phyloP scores from a whole-genome alignment of 2,329 filamentous ascomycete species.

The Stemphylium lycopersici region DNA sequence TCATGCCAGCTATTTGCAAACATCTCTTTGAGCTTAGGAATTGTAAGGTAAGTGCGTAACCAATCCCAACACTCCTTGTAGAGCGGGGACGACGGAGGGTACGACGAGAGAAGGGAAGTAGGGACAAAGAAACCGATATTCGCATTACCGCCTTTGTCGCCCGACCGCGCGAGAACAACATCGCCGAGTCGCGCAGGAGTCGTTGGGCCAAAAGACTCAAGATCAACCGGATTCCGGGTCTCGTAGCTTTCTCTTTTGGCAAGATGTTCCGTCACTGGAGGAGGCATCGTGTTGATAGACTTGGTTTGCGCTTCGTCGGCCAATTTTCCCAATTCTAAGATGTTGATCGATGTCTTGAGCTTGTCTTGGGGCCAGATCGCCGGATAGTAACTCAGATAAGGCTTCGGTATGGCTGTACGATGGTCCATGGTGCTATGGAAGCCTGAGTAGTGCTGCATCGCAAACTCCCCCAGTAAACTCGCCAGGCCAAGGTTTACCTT shows the following conservation, averaged over 20 bases:
- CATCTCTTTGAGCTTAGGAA: constrained; percentile 33
- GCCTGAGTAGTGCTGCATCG: constrained; percentile 42
- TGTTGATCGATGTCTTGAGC: constrained; percentile 38
- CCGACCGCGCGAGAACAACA: constrained; percentile 52
- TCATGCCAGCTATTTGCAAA: constrained; percentile 35
- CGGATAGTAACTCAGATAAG: constrained; percentile 43
- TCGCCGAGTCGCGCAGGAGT: constrained; percentile 47
- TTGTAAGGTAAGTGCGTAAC: constrained; percentile 38
- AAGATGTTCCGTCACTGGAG: background rate
- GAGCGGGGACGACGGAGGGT: too few species aligned
- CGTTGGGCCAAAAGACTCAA: constrained; percentile 32
- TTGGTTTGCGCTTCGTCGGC: too few species aligned
- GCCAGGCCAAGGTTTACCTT: constrained; percentile 31
- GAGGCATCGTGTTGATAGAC: too few species aligned
- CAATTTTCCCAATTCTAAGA: constrained; percentile 35
- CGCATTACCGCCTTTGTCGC: constrained; percentile 45
- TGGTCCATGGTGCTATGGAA: constrained; percentile 40
- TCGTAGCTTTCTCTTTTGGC: constrained; percentile 35
- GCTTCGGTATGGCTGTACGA: constrained; percentile 37
- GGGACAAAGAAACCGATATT: constrained; percentile 47
- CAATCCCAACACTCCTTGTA: constrained; percentile 41
- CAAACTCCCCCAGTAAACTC: constrained; percentile 30
- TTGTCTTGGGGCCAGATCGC: constrained; percentile 34
- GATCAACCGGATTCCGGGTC: constrained; percentile 40
- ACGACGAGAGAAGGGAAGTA: too few species aligned